phyloP scores from a whole-genome alignment of 2,329 filamentous ascomycete species.

The Amesomyces nigricolor region DNA sequence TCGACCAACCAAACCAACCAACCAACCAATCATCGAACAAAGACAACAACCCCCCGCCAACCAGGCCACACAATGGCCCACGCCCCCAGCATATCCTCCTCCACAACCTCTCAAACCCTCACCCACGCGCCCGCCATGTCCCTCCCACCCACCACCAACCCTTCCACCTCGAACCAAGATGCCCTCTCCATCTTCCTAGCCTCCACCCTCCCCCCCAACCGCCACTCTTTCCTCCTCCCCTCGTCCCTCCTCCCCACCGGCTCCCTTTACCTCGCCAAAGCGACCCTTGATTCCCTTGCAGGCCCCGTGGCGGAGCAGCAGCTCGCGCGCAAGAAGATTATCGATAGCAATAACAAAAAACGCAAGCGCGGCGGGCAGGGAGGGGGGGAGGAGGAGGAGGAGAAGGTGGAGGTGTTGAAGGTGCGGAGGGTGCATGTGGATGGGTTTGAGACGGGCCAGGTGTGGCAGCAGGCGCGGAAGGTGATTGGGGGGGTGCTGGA shows the following conservation, averaged over 20 bases:
- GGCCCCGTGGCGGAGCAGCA: slow-evolving; percentile 68
- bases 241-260: slow-evolving; percentile 59
- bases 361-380: slow-evolving; percentile 57
- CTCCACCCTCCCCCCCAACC: slow-evolving; percentile 52
- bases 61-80: slow-evolving; percentile 28
- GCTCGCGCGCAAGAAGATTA: slow-evolving; percentile 56
- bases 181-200: slow-evolving; percentile 49
- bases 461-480: slow-evolving; percentile 88
- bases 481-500: slow-evolving; percentile 59
- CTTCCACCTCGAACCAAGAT: slow-evolving; percentile 27
- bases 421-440: slow-evolving; percentile 78
- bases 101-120: slow-evolving; percentile 60
- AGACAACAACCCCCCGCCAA: too few species aligned
- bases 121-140: slow-evolving; percentile 44
- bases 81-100: slow-evolving; percentile 49
- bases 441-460: slow-evolving; percentile 80
- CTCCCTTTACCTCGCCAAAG: slow-evolving; percentile 70
- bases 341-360: slow-evolving; percentile 50
- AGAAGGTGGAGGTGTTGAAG: slow-evolving; percentile 55
- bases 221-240: slow-evolving; percentile 74
- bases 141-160: slow-evolving; percentile 23
- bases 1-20: too few species aligned
- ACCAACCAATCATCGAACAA: too few species aligned
- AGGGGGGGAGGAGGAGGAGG: slow-evolving; percentile 38
- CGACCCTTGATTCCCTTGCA: slow-evolving; percentile 73